Base-by-base conservation (phyloP, 129 eudicot species). In the Pulicaria dysenterica region DNA sequence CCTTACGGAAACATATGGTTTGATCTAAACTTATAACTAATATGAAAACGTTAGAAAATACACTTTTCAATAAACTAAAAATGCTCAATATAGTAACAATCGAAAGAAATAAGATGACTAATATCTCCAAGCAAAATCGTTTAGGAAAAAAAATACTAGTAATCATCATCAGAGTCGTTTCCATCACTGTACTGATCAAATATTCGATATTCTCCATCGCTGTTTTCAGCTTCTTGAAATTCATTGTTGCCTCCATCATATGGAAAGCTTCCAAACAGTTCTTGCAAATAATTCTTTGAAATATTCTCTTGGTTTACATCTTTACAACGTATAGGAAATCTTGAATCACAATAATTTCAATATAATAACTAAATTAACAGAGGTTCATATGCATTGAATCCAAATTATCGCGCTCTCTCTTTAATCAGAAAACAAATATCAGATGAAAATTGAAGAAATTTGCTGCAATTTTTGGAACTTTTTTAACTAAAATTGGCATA, bases 261-360 rank as follows among this genome's bases (percentile, higher is more conserved):
- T 3, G 90, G 96, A 62, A 92, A 92, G 57, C 95, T 87, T 58
- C 91, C 90, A 51, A 92, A 92, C 16, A 92, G 94, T 39, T 87
- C 95, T 79, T 92, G 98, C 76, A 92, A 81, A 73, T 89, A 87
- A 75, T 79, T 85, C 76, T 79, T 89, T 37, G 98, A 89, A 39
- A 87, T 64, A 67, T 89, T 89, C 38, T 87, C 95, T 40, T 71
- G 74, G 67, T 80, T 83, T 70, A 81, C 58, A 83, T 87, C 97
- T 89, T 74, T 67, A 63, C 14, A 53, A 49, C 45, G 43, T 70
- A 73, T 70, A 89, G 91, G 89, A 86, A 83, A 66, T 16, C 68
- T 76, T 71, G 5, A 24, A 24, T 24, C 31, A 24, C 2, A 24
- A 24, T 24, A 24, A 24, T 24, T 24, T 24, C 53, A 54, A 15